These are phyloP conservation scores for Somion occarium DNA, from an alignment of 1,284 basidiomycete genomes.

Conservation along the genomic window DNA sequence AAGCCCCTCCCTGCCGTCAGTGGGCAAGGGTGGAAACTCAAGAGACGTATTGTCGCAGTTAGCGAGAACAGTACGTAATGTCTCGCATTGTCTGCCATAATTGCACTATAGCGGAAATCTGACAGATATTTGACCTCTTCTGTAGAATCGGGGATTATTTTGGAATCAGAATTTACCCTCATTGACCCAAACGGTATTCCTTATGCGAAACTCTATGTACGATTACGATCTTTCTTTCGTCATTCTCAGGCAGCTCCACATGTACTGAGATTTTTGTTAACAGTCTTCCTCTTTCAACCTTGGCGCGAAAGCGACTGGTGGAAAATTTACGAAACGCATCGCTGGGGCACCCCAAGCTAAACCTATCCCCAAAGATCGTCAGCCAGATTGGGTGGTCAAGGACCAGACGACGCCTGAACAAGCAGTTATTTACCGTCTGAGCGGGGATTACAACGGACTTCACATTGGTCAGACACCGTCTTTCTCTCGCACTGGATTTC, in stretches of 20 bases:
- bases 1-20: constrained; percentile 63
- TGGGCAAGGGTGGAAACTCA: constrained; percentile 64
- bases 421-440: constrained; percentile 74
- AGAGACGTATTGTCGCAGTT: constrained; percentile 54
- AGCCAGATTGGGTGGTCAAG: constrained; percentile 62
- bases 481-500: background rate
- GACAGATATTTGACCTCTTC: background rate
- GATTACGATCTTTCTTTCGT: constrained; percentile 17
- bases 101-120: background rate
- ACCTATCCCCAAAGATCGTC: constrained; percentile 60
- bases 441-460: constrained; percentile 82
- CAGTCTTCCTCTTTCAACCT: constrained; percentile 72
- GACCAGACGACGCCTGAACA: constrained; percentile 74
- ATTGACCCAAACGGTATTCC: constrained; percentile 56
- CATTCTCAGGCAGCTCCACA: background rate
- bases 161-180: constrained; percentile 61
- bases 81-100: background rate
- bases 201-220: constrained; percentile 72
- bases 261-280: background rate
- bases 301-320: constrained; percentile 68
- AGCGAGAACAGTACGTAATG: constrained; percentile 69
- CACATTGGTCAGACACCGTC: constrained; percentile 58
- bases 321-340: constrained; percentile 65
- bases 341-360: constrained; percentile 65
- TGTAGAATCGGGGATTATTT: constrained; percentile 70